Evolutionary conservation across 495 filamentous ascomycete genomes (phyloP).

Genomic region (Neurospora intermedia): DNA sequence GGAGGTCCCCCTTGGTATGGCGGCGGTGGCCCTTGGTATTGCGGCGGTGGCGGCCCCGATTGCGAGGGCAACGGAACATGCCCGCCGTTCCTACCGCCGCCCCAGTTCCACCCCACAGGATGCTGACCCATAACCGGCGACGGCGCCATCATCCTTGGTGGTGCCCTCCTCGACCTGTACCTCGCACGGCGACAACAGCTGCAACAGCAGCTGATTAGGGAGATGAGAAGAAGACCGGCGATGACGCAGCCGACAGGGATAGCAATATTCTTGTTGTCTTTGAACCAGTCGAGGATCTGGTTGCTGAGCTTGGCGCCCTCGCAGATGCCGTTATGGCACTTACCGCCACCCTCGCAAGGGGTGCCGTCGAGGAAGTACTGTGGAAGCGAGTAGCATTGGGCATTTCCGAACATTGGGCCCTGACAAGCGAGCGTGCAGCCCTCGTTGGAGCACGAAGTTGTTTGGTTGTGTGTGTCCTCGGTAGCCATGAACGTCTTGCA

Average conservation of each 20-base stretch:
- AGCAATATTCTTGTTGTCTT: slow-evolving; percentile 59
- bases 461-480: slow-evolving; percentile 64
- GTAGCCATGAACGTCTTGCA: slow-evolving; percentile 80
- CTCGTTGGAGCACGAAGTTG: slow-evolving; percentile 64
- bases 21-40: neutral
- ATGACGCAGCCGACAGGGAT: slow-evolving; percentile 62
- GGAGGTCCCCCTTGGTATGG: neutral
- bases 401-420: slow-evolving; percentile 53
- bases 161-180: neutral
- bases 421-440: slow-evolving; percentile 70
- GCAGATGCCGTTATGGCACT: slow-evolving; percentile 66
- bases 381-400: slow-evolving; percentile 61
- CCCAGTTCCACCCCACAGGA: neutral
- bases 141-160: slow-evolving; percentile 3
- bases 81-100: neutral
- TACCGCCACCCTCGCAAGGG: slow-evolving; percentile 69
- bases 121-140: neutral
- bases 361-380: slow-evolving; percentile 96
- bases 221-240: slow-evolving; percentile 55
- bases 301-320: slow-evolving; percentile 49
- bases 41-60: neutral
- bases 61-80: neutral
- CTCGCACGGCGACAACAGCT: slow-evolving; percentile 37
- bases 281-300: slow-evolving; percentile 56
- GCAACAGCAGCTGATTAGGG: slow-evolving; percentile 48